A percentile compares a stretch with the other conserved stretches of the same genome.
Evolutionary conservation across 108 stramenopile genomes (phyloP).

Genomic region (Pseudonitzschia pungens): DNA sequence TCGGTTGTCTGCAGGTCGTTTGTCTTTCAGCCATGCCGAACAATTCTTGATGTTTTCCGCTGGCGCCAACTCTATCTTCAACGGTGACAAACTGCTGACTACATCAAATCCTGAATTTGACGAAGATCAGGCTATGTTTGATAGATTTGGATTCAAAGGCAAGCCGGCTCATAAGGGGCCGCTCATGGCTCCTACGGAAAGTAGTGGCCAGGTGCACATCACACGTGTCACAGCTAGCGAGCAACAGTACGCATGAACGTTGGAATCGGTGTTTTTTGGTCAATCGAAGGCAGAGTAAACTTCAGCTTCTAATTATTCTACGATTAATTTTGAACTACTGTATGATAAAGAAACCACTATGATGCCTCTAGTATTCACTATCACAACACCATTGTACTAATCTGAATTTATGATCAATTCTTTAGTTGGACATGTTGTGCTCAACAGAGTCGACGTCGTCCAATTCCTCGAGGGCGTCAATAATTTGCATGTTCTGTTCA

Average conservation of each 20-base stretch:
- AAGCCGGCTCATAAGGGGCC: constrained; percentile 92
- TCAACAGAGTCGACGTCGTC: constrained; percentile 96
- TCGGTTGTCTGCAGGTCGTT: constrained; percentile 91
- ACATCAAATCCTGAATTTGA: constrained; percentile 95
- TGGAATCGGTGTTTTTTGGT: not conserved
- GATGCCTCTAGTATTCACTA: not conserved
- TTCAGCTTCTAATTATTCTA: not conserved
- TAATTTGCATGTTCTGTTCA: constrained; percentile 90
- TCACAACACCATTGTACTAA: not conserved
- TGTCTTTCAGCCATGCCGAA: constrained; percentile 93
- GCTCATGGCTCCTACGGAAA: constrained; percentile 67
- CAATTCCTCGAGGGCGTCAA: constrained; percentile 91
- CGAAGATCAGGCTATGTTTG: constrained; percentile 83
- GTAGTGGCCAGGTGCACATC: constrained; percentile 64
- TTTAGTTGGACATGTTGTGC: constrained; percentile 95
- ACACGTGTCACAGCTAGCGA: constrained; percentile 43
- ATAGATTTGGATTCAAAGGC: constrained; percentile 87
- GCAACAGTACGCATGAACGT: constrained; percentile 19
- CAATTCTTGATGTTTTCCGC: constrained; percentile 97
- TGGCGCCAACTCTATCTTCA: constrained; percentile 98
- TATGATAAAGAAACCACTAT: not conserved
- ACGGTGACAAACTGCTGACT: constrained; percentile 95
- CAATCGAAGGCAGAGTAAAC: not conserved
- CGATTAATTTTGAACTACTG: not conserved
- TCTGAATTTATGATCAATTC: not conserved